Percentiles rank a stretch among this genome's conserved stretches.
Conservation (phyloP, 257 asterid species). For the Solanum pennellii region DNA sequence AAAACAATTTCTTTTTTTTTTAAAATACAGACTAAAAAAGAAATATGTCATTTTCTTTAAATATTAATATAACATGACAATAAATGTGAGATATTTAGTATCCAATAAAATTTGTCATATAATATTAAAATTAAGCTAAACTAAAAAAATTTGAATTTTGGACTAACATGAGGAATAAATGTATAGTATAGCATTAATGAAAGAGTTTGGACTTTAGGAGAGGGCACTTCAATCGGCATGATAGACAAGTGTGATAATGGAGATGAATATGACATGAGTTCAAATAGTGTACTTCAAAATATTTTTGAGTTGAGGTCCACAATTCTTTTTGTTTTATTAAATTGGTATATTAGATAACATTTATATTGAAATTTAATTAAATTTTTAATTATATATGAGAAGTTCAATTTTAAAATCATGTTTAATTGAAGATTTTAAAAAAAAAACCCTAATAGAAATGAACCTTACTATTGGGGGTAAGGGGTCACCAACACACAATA, state of each 20-base stretch:
- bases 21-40: no score
- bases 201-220: background rate
- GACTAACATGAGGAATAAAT: background rate
- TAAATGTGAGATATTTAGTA: background rate
- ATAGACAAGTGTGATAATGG: background rate
- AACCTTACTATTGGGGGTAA: no score
- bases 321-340: no score
- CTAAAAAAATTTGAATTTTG: background rate
- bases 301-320: background rate
- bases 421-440: no score
- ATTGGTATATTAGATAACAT: no score
- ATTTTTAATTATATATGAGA: no score
- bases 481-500: background rate
- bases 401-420: no score
- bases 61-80: background rate
- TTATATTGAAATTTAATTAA: no score
- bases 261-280: background rate
- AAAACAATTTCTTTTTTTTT: accelerated
- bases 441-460: no score
- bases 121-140: background rate
- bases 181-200: background rate
- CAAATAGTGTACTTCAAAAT: background rate
- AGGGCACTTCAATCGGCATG: background rate
- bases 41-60: background rate
- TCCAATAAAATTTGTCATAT: background rate